phyloP scores from a whole-genome alignment of 2,329 filamentous ascomycete species.

The Pleoardoris graminearum region DNA sequence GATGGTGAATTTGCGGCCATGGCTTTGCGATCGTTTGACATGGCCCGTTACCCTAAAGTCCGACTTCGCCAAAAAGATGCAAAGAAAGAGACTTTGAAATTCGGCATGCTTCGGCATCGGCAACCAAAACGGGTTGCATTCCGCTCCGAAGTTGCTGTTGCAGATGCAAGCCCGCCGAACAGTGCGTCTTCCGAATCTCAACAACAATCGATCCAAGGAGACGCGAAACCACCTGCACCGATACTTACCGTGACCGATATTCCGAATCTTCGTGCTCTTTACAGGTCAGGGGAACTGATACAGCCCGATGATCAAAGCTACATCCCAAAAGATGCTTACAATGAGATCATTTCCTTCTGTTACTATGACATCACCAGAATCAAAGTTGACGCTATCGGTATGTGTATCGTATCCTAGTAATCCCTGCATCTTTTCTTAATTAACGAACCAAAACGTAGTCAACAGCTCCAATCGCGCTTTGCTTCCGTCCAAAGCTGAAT shows the following conservation, averaged over 20 bases:
- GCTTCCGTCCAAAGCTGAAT: constrained; percentile 10
- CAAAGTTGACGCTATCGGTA: constrained; percentile 37
- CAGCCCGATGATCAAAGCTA: constrained; percentile 32
- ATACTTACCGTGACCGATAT: constrained; percentile 25
- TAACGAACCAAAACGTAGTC: constrained; percentile 13
- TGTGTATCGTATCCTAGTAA: too few relatives aligned
- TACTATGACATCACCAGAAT: constrained; percentile 38
- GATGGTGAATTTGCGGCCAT: constrained; percentile 14
- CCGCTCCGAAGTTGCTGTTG: neutral
- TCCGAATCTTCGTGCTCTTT: constrained; percentile 33
- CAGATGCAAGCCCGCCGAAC: constrained; percentile 9
- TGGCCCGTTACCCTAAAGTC: constrained; percentile 19
- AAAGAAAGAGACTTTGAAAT: constrained; percentile 23
- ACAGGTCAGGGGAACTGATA: constrained; percentile 27
- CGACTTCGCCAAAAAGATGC: constrained; percentile 15
- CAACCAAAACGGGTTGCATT: neutral
- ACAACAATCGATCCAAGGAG: constrained; percentile 12
- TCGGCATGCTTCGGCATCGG: constrained; percentile 15
- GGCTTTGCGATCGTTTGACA: constrained; percentile 24
- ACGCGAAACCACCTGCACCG: neutral
- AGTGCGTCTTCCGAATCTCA: constrained; percentile 17
- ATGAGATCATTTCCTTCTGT: constrained; percentile 35
- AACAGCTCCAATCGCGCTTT: constrained; percentile 31
- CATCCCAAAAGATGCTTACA: constrained; percentile 34
- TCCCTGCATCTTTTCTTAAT: too few relatives aligned